A percentile compares a stretch with the other conserved stretches of the same genome.
Evolutionary conservation across 2,329 filamentous ascomycete species (phyloP).

Genomic region (Fusarium coffeatum): DNA sequence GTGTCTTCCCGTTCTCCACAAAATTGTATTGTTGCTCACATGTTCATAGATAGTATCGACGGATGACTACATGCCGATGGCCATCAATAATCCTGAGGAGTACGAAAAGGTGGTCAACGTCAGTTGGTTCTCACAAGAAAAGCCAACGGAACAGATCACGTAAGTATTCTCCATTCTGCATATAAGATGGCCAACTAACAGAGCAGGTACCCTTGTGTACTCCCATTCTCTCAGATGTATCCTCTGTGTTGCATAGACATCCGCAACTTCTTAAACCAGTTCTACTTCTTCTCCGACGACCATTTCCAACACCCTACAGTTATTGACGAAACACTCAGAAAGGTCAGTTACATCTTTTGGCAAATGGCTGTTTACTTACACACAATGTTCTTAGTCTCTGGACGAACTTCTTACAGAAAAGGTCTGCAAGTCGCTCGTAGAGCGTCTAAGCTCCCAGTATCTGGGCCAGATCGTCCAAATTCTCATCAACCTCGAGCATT

Average conservation of each 20-base stretch:
- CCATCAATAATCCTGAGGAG: constrained; percentile 88
- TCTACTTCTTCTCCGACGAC: constrained; percentile 97
- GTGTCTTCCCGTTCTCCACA: constrained; percentile 5
- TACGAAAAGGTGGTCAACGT: constrained; percentile 97
- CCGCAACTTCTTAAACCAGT: constrained; percentile 96
- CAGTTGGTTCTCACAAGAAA: constrained; percentile 93
- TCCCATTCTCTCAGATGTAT: constrained; percentile 99
- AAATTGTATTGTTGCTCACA: constrained; percentile 10
- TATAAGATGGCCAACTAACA: constrained; percentile 12
- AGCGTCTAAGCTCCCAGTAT: constrained; percentile 90
- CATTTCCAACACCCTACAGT: constrained; percentile 91
- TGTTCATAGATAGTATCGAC: constrained; percentile 75
- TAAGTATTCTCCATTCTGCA: constrained; percentile 56
- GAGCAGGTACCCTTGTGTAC: constrained; percentile 85
- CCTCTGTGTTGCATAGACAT: constrained; percentile 98
- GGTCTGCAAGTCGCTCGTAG: constrained; percentile 90
- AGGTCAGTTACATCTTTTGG: constrained; percentile 57
- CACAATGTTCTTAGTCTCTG: constrained; percentile 72
- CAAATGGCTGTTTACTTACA: not conserved
- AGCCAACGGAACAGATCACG: constrained; percentile 78
- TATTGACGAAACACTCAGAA: constrained; percentile 90
- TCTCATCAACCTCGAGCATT: constrained; percentile 96
- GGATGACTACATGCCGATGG: constrained; percentile 99
- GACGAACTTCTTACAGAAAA: constrained; percentile 94
- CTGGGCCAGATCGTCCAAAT: constrained; percentile 98